Evolutionary conservation across 2,329 filamentous ascomycete species (phyloP), one percentile per base, ranked within the genome.

Genomic region (Allantophomopsis cytisporea): DNA sequence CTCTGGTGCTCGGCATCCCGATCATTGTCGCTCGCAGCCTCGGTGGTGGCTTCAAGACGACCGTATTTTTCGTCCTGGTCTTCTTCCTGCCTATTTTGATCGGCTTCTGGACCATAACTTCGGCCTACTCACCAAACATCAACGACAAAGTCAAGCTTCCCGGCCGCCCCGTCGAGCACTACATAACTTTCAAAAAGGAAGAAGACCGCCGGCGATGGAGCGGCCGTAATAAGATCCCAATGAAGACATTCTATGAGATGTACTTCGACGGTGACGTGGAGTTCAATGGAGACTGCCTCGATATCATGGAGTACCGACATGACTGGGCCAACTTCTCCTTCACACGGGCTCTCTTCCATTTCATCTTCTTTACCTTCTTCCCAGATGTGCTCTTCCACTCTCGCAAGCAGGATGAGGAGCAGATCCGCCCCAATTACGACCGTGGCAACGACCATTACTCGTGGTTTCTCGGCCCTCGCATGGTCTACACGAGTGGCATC

Each of bases 131-230:
- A 48, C 86, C 88, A 39, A 84, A 89, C 59, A 85, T 81, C 66
- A 95, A 88, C 58, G 87, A 95, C 57, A 95, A 96, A 68, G 88
- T 76, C 59, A 82, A 74, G 60, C 77, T 82, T 49, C 86, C 89
- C 38, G 88, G 87, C 51, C 83, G 81, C 45, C 84, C 85, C 38
- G 76, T 96, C 48, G 88, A 95, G 64, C 74, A 88, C 66, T 96
- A 96, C 66, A 75, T 91, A 49, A 80, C 74, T 44, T 91, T 91
- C 70, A 83, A 86, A 54, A 68, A 66, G 44, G 60, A 67, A 37
- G 65, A 65, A 46, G 70, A 76, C 53, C 62, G 61, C 44, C 56
- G 64, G 53, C 84, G 79, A 63, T 91, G 86, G 65, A 69, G 73
- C 50, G 84, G 84, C 60, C 72, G 71, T 60, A 83, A 73, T 65